A percentile compares a stretch with the other conserved stretches of the same genome.
phyloP scores from a whole-genome alignment of 805 yeast species.

The Candida railenensis region DNA sequence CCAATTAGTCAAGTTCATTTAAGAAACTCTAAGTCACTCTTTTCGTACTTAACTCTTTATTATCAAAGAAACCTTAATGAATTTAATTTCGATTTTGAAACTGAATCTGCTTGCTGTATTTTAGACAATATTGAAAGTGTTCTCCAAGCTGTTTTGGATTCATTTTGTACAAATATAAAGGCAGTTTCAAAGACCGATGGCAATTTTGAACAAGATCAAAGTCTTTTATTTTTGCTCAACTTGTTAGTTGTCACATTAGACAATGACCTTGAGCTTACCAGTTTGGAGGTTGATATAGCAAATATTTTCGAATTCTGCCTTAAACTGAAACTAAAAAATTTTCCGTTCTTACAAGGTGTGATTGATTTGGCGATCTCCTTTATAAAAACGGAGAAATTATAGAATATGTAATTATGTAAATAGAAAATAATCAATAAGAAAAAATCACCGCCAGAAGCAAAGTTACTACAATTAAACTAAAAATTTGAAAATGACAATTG shows the following conservation, averaged over 20 bases:
- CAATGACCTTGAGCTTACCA: too few species aligned
- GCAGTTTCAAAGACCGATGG: constrained; percentile 6
- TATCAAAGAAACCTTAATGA: constrained; percentile 19
- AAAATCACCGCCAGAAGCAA: too few species aligned
- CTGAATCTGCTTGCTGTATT: constrained; percentile 11
- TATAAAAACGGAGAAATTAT: not conserved
- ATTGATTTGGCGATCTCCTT: not conserved
- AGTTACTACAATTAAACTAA: not conserved
- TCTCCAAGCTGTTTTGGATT: constrained; percentile 10
- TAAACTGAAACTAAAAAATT: not conserved
- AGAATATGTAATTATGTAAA: too few species aligned
- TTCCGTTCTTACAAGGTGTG: not conserved
- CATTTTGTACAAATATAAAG: constrained; percentile 9
- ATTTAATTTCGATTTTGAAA: constrained; percentile 16
- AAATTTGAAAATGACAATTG: not conserved
- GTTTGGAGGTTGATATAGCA: too few species aligned
- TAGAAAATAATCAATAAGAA: too few species aligned
- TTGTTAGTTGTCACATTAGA: not conserved
- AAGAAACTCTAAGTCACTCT: constrained; percentile 19
- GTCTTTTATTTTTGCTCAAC: not conserved
- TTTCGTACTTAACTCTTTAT: constrained; percentile 20
- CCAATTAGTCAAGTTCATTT: constrained; percentile 6
- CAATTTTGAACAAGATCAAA: not conserved
- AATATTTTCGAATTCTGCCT: not conserved
- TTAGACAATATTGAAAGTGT: constrained; percentile 12